Evolutionary conservation across 306 rosid genomes (phyloP).

Genomic region (Citrullus mucosospermus): DNA sequence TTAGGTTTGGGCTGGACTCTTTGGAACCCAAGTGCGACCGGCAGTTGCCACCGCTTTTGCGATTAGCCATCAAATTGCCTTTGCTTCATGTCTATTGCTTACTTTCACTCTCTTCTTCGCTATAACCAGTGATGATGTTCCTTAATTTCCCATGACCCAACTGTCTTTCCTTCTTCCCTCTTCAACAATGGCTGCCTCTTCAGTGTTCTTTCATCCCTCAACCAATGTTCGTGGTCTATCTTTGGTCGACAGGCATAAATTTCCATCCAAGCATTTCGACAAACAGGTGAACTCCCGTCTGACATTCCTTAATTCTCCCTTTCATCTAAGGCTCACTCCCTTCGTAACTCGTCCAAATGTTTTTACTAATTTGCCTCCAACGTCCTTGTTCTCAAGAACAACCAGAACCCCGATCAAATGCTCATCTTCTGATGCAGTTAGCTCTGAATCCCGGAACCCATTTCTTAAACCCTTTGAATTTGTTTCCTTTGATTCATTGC

Average conservation of each 20-base stretch:
- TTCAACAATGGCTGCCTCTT: constrained; percentile 46
- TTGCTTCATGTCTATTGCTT: neutral
- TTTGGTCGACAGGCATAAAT: constrained; percentile 16
- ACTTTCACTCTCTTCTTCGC: neutral
- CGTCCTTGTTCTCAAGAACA: constrained; percentile 11
- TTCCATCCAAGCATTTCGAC: constrained; percentile 45
- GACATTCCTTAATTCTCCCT: constrained; percentile 7
- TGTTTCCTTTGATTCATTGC: constrained; percentile 42
- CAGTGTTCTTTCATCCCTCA: constrained; percentile 35
- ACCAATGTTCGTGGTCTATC: constrained; percentile 26
- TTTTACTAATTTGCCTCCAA: constrained; percentile 10
- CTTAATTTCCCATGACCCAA: neutral
- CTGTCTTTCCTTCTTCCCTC: neutral
- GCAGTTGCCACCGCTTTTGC: neutral
- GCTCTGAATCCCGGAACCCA: constrained; percentile 41
- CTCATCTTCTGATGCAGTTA: constrained; percentile 30
- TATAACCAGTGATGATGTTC: neutral
- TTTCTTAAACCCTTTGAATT: constrained; percentile 26
- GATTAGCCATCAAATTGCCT: neutral
- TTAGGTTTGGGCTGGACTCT: neutral
- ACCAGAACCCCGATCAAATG: constrained; percentile 29
- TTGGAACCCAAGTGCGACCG: neutral
- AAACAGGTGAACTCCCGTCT: constrained; percentile 24
- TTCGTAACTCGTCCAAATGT: constrained; percentile 17
- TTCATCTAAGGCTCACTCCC: constrained; percentile 19